phyloP scores from a whole-genome alignment of 768 basidiomycete genomes.

The Russula compacta region DNA sequence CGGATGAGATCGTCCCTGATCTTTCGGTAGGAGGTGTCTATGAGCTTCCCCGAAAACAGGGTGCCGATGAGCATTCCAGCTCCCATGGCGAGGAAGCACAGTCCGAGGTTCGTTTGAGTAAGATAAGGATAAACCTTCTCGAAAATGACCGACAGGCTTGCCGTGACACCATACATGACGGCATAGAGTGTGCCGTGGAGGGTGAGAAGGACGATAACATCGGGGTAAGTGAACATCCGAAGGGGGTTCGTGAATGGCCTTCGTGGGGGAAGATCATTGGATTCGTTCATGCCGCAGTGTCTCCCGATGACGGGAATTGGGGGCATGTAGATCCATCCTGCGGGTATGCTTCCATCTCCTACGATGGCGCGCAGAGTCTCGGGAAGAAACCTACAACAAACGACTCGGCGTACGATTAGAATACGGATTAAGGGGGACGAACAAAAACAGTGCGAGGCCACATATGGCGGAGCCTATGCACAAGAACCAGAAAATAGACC shows the following conservation, averaged over 20 bases:
- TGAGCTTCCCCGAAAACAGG: conserved; percentile 47
- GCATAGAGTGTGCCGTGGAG: conserved; percentile 47
- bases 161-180: conserved; percentile 51
- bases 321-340: conserved; percentile 26
- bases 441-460: conserved; percentile 31
- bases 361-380: conserved; percentile 41
- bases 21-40: conserved; percentile 57
- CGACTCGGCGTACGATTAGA: background rate
- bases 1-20: conserved; percentile 26
- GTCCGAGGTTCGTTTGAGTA: conserved; percentile 54
- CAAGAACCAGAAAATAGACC: conserved; percentile 38
- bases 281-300: background rate
- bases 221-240: conserved; percentile 42
- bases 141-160: conserved; percentile 56
- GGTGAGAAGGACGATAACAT: conserved; percentile 43
- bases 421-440: conserved; percentile 5
- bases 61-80: conserved; percentile 60
- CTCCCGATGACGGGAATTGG: conserved; percentile 28
- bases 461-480: conserved; percentile 29
- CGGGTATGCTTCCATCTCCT: conserved; percentile 34
- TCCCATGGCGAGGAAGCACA: conserved; percentile 73
- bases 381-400: conserved; percentile 31
- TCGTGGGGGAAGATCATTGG: conserved; percentile 18
- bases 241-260: conserved; percentile 47
- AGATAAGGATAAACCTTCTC: conserved; percentile 48